Base-by-base conservation (phyloP, 345 rosid species). In the Camelina laxa region DNA sequence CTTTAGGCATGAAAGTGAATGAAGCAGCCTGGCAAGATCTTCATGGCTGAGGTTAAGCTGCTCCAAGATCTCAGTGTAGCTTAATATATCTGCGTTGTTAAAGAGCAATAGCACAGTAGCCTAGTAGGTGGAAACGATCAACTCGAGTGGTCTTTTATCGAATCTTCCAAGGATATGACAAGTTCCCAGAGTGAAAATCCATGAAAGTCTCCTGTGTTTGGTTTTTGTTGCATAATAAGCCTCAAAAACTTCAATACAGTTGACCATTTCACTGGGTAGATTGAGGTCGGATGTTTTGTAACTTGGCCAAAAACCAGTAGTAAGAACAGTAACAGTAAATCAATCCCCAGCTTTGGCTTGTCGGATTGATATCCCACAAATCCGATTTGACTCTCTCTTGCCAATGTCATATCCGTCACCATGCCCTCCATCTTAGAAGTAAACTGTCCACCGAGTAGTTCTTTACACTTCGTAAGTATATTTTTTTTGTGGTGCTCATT, bases 261-360 rank as follows among this genome's bases (percentile, higher is more conserved):
- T 84, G 9, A 88, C 96, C 95, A 90, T 89, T 78, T 90, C 98
- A 30, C 61, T 78, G 14, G 98, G 93, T 63, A 90, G 90, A 48
- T 85, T 93, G 49, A 87, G 67, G 79, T 90, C 89, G 57, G 84
- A 73, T 36, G 91, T 83, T 67, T 87, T 90, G 80, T 86, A 93
- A 70, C 82, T 90, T 39, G 97, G 97, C 98, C 97, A 93, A 72
- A 82, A 87, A 38, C 90, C 88, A 36, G 93, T 85, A 64, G 93
- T 93, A 36, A 93, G 88, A 74, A 90, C 96, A 55, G 87, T 87
- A 51, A 90, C 97, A 15, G 87, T 51, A 47, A 75, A 72, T 90
- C 95, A 68, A 90, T 82, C 20, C 88, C 95, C 11, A 82, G 85
- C 75, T 78, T 73, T 64, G 70, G 5, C 30, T 27, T 64, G 36